These are phyloP conservation scores for Entomortierella beljakovae DNA, from an alignment of 192 early-diverging fungal genomes.

Conservation along the genomic window DNA sequence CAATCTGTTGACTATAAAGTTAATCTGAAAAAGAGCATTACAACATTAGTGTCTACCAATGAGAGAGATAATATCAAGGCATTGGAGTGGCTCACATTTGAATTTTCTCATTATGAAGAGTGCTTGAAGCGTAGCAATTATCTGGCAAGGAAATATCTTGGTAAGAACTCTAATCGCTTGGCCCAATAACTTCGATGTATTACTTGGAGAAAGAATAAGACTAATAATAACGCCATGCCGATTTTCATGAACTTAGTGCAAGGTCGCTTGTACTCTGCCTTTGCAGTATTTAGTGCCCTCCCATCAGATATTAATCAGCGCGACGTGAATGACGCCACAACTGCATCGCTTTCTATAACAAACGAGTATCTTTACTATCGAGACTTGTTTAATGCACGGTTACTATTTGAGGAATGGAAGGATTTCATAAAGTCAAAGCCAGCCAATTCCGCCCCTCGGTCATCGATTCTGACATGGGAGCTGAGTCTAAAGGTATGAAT, in stretches of 20 bases:
- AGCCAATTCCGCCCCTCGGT: not conserved
- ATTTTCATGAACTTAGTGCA: slow-evolving; percentile 4
- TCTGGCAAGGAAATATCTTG: slow-evolving; percentile 24
- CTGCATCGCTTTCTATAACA: slow-evolving; percentile 9
- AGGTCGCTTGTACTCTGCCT: slow-evolving; percentile 35
- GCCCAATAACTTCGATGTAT: too few relatives aligned
- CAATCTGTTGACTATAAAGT: not conserved
- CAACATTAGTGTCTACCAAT: not conserved
- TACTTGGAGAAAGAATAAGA: too few relatives aligned
- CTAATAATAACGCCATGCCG: not conserved
- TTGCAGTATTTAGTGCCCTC: slow-evolving; percentile 27
- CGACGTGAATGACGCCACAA: not conserved
- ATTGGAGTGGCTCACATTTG: slow-evolving; percentile 43
- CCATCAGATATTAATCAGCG: slow-evolving; percentile 21
- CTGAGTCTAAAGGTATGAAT: slow-evolving; percentile 16
- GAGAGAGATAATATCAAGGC: slow-evolving; percentile 14
- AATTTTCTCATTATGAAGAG: slow-evolving; percentile 18
- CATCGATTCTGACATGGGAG: slow-evolving; percentile 20
- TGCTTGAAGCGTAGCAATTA: slow-evolving; percentile 29
- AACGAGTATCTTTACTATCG: slow-evolving; percentile 33
- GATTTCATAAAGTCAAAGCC: slow-evolving; percentile 3
- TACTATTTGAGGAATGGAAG: slow-evolving; percentile 28
- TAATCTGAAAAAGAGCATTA: slow-evolving; percentile 17
- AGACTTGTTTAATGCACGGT: slow-evolving; percentile 24
- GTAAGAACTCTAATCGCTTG: too few relatives aligned